Evolutionary conservation across 2,329 filamentous ascomycete species (phyloP), one percentile per base, ranked within the genome.

Genomic region (Hansfordia pulvinata): DNA sequence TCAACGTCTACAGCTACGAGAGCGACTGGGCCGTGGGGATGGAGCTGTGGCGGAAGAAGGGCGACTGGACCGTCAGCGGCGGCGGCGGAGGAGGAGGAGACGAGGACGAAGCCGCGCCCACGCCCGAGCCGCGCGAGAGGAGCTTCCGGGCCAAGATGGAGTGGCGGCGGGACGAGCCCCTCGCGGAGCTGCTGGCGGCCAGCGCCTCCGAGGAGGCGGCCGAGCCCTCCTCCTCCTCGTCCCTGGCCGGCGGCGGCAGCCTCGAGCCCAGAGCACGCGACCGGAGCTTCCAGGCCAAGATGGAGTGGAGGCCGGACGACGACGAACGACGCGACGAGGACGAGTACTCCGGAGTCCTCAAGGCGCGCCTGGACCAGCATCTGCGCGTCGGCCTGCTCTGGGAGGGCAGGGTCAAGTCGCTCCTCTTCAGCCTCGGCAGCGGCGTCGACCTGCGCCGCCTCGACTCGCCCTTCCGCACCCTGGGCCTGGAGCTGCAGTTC

Each of bases 1-100:
- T 98, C 56, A 98, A 98, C 44, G 80, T 94, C 26, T 96, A 94
- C 55, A 93, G 84, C 48, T 98, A 94, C 58, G 90, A 98, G 58
- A 93, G 84, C 46, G 81, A 90, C 31, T 78, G 93, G 62, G 77
- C 85, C 15, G 69, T 96, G 14, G 90, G 90, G 10, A 82, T 84
- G 57, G 90, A 98, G 56, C 60, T 96, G 22, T 98, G 90, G 88
- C 75, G 82, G 43, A 77, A 72, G 41, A 61, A 60, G 34, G 52
- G 58, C 11, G 47, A 54, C 21, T 47, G 51, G 40, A 52, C 42
- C 14, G 39, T 56, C 5, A 52, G 54, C 5, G 47, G 46, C 2
- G 50, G 50, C 17, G n/a, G n/a, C n/a, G n/a, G n/a, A n/a, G n/a
- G n/a, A n/a, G n/a, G n/a, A n/a, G n/a, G n/a, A n/a, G 39, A 40